Evolutionary conservation across 1,139 yeast genomes (phyloP), one percentile per base, ranked within the genome.

Genomic region (Yamadazyma songkhlaensis): DNA sequence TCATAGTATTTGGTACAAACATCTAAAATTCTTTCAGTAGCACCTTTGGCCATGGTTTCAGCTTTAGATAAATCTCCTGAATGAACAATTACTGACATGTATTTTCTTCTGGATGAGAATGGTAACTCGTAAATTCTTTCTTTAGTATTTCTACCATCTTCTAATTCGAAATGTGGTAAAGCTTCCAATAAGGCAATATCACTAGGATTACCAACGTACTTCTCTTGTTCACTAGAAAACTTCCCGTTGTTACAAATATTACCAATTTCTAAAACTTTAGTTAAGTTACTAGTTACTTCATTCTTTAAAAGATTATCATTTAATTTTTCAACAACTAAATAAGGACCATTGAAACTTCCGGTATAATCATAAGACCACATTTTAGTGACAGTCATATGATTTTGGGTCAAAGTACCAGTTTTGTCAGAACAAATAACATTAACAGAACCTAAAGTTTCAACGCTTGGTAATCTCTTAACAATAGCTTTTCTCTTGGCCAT

Each of bases 401-500:
- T 92, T 61, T 86, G 87, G 20, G 98, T 92, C 48, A 90, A 72
- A 3, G 97, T 92, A 44, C 97, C 97, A 2, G 97, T 90, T 54
- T 90, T 90, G 64, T 90, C 97, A 14, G 95, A 81, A 59, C 97
- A 90, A 50, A 90, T 88, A 28, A 90, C 97, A 55, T 89, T 89
- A 32, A 90, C 97, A 35, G 95, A 85, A 4, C 97, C 97, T 50
- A 90, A 73, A 3, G 97, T 92, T 64, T 92, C 98, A 27, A 92
- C 97, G 51, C 94, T 82, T 10, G 97, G 97, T 45, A 92, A 71
- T 50, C 97, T 77, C 53, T 90, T 84, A 38, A 92, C 96, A 54
- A 92, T 92, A 3, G 97, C 97, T 54, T 84, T 84, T 49, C 89
- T 82, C 38, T 79, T 80, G 4, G 97, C 97, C 97, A 92, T 92